These are phyloP conservation scores for Capsella bursapastoris DNA, from an alignment of 345 rosid species.

Conservation along the genomic window DNA sequence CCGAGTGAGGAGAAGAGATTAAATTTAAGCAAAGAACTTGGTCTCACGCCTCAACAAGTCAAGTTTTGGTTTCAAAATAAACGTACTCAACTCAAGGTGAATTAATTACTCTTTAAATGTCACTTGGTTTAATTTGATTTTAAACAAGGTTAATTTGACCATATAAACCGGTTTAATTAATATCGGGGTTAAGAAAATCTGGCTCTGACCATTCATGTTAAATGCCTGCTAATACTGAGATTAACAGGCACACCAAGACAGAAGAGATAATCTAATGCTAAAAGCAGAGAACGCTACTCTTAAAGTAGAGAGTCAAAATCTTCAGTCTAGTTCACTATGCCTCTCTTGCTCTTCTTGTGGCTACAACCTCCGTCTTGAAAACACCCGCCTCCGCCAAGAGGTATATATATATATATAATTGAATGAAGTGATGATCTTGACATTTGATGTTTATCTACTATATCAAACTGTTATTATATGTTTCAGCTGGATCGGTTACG, in stretches of 20 bases:
- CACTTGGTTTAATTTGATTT: not conserved
- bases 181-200: not conserved
- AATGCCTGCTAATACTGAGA: not conserved
- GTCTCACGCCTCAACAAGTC: conserved; percentile 82
- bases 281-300: conserved; percentile 65
- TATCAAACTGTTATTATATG: conserved; percentile 2
- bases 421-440: not conserved
- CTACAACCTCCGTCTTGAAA: conserved; percentile 39
- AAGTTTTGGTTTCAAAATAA: conserved; percentile 97
- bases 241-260: conserved; percentile 61
- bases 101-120: not conserved
- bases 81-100: conserved; percentile 86
- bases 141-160: not conserved
- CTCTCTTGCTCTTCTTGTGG: conserved; percentile 47
- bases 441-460: conserved; percentile 1
- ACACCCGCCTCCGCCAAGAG: conserved; percentile 15
- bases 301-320: conserved; percentile 57
- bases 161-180: not conserved
- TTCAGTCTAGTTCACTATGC: conserved; percentile 49
- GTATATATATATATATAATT: not conserved
- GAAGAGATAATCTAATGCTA: conserved; percentile 59
- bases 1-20: conserved; percentile 72
- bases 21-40: conserved; percentile 74
- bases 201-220: not conserved
- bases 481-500: conserved; percentile 13